Base-by-base conservation (phyloP, 805 yeast genomes). In the Spencermartinsiella europaea region DNA sequence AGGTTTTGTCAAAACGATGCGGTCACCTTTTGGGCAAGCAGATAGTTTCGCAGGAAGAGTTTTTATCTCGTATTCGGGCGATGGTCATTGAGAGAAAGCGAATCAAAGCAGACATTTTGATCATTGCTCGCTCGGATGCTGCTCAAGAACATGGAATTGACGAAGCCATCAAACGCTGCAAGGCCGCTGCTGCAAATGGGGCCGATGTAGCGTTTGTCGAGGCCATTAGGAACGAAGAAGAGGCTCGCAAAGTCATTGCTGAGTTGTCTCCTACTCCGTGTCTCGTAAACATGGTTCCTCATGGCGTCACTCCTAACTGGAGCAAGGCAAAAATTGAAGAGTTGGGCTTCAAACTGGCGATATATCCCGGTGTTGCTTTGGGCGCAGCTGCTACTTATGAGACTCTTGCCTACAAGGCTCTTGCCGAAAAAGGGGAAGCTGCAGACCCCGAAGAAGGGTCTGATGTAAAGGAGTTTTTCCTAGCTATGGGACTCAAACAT, bases 181-280 rank as follows among this genome's bases (percentile, higher is more conserved):
- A 34, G 33, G 40, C 38, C 7, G 48, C 48, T 3, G 39, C 34
- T 3, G 21, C 20, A 3, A 40, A 16, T 2, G 48, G 48, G 15
- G 48, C 48, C 4, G 48, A 45, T 40, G 40, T 45, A 21, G 45
- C 48, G 5, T 45, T 45, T 40, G 48, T 45, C 14, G 48, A 45
- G 35, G 48, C 39, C 21, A 40, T 45, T 35, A 25, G 21, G 15
- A 40, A 27, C 28, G 41, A 41, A 40, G 48, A 45, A 20, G 44
- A 45, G 34, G 48, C 48, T 15, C n/a, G 12, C 27, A 38, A 28
- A 27, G 38, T 44, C 14, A 21, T 38, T 16, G 19, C 12, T 3
- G 44, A 38, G 25, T 21, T 44, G 20, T 3, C 47, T 16, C 47
- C 47, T 3, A 44, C 38, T 38, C 47, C 47, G 3, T 35, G 27